Evolutionary conservation across 805 yeast genomes (phyloP).

Genomic region (Hemisphaericaspora nanyangensis): DNA sequence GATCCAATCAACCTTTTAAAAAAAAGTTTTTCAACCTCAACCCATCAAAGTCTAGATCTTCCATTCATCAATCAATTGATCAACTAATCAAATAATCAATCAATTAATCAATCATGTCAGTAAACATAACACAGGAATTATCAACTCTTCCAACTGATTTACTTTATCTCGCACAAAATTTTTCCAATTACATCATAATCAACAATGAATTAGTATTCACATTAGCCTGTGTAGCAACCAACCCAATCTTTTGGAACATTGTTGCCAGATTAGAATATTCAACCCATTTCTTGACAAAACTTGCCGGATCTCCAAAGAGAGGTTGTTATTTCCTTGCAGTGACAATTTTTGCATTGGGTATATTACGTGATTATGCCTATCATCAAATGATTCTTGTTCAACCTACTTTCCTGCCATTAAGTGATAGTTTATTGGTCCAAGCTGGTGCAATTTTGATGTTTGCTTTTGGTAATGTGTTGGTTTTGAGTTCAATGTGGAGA

Average conservation of each 20-base stretch:
- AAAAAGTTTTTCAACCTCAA: no score
- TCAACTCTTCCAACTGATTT: constrained; percentile 12
- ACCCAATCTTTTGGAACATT: constrained; percentile 94
- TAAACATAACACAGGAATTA: constrained; percentile 3
- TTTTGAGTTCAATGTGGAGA: constrained; percentile 81
- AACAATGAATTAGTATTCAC: constrained; percentile 33
- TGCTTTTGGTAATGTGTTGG: constrained; percentile 74
- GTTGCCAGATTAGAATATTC: constrained; percentile 86
- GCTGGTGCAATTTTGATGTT: constrained; percentile 55
- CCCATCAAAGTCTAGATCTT: no score
- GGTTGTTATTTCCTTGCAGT: constrained; percentile 87
- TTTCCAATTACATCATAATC: constrained; percentile 17
- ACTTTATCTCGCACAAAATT: constrained; percentile 16
- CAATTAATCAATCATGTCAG: neutral
- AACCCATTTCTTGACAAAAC: constrained; percentile 69
- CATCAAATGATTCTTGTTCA: constrained; percentile 71
- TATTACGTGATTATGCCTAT: constrained; percentile 72
- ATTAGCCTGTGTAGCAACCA: constrained; percentile 71
- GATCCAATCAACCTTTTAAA: no score
- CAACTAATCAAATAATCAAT: neutral
- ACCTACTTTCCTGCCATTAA: constrained; percentile 56
- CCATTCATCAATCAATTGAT: neutral
- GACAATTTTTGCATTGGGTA: constrained; percentile 81
- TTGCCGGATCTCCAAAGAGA: constrained; percentile 58
- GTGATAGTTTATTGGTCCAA: constrained; percentile 34